Conservation (phyloP, 768 basidiomycete species). For the Ramaria sp. region DNA sequence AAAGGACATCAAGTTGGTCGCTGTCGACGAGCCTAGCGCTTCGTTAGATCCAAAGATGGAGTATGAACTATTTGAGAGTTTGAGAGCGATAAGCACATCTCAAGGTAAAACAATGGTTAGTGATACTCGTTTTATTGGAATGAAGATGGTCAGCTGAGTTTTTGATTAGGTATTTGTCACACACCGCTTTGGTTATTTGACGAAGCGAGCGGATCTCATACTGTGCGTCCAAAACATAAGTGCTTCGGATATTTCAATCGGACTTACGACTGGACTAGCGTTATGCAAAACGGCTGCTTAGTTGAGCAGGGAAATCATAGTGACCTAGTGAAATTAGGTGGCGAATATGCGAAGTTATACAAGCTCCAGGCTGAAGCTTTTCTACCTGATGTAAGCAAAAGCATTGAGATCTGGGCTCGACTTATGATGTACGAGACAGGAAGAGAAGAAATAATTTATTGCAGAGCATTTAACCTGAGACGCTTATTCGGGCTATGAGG, state of each 20-base stretch:
- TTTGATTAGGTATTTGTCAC: conserved; percentile 5
- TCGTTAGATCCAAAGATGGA: conserved; percentile 47
- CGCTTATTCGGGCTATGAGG: no score
- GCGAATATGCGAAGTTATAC: conserved; percentile 69
- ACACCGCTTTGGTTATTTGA: conserved; percentile 48
- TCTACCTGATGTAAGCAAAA: conserved; percentile 17
- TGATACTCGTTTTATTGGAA: not conserved
- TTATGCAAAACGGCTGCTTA: conserved; percentile 45
- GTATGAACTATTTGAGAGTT: conserved; percentile 14
- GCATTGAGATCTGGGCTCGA: not conserved
- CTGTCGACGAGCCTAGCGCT: conserved; percentile 50
- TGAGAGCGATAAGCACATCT: not conserved
- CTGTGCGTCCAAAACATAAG: conserved; percentile 28
- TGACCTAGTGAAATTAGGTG: conserved; percentile 37
- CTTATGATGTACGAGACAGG: no score
- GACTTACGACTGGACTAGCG: conserved; percentile 29
- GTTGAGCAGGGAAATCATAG: conserved; percentile 43
- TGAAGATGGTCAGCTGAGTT: not conserved
- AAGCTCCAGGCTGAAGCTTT: conserved; percentile 65
- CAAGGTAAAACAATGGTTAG: conserved; percentile 12
- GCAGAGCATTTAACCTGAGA: no score
- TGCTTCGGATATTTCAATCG: conserved; percentile 9
- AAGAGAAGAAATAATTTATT: no score
- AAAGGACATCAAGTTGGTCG: conserved; percentile 32
- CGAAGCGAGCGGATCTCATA: conserved; percentile 61